phyloP scores from a whole-genome alignment of 192 early-diverging fungal genomes.

The Entomortierella beljakovae region DNA sequence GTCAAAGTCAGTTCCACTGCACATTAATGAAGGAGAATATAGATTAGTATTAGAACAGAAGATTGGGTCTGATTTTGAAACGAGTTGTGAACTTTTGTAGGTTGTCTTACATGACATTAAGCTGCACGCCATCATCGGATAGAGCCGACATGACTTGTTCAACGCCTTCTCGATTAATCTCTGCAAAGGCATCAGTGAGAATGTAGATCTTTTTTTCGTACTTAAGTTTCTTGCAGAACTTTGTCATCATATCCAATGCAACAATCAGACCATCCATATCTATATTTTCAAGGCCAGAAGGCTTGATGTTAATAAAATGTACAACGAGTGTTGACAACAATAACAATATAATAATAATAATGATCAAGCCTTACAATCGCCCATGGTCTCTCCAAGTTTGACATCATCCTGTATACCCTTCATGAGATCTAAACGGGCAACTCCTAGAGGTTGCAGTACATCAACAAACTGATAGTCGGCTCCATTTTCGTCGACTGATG shows the following conservation, averaged over 20 bases:
- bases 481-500: constrained; percentile 41
- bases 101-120: constrained; percentile 67
- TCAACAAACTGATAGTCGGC: constrained; percentile 48
- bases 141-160: constrained; percentile 50
- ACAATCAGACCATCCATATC: constrained; percentile 76
- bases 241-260: constrained; percentile 63
- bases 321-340: too few species aligned
- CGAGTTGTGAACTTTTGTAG: constrained; percentile 1
- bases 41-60: not conserved
- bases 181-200: constrained; percentile 68
- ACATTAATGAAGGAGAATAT: not conserved
- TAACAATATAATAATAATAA: not conserved
- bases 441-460: constrained; percentile 23
- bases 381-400: constrained; percentile 55
- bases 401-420: constrained; percentile 57
- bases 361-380: constrained; percentile 61
- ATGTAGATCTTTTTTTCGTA: constrained; percentile 75
- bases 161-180: constrained; percentile 60
- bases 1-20: constrained; percentile 61
- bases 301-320: not conserved
- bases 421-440: constrained; percentile 63
- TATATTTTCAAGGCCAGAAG: constrained; percentile 24
- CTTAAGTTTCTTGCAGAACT: constrained; percentile 69
- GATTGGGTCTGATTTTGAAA: too few species aligned
- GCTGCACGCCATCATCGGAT: constrained; percentile 29